Conservation (phyloP, 257 asterid species). For the Leptodermis oblonga region DNA sequence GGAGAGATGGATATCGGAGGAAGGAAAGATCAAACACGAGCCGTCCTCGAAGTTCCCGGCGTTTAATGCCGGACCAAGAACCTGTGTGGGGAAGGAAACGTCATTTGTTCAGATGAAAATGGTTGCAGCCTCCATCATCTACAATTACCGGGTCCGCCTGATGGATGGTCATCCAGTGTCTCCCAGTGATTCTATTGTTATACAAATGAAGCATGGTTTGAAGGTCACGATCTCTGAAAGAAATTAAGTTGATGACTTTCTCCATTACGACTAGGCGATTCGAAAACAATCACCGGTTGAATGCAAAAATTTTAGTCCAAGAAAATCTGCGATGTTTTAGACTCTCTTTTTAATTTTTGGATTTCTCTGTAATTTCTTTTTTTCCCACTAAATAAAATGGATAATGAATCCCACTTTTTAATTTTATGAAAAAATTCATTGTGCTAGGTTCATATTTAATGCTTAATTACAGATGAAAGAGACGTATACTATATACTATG, state of each 20-base stretch:
- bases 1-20: constrained; percentile 20
- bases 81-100: constrained; percentile 26
- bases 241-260: not conserved
- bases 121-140: constrained; percentile 13
- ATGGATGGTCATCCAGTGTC: not conserved
- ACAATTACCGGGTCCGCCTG: constrained; percentile 2
- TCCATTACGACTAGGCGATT: no score
- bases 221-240: not conserved
- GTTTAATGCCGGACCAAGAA: constrained; percentile 26
- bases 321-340: no score
- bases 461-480: no score
- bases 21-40: not conserved
- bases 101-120: constrained; percentile 21
- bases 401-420: no score
- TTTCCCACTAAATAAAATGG: no score
- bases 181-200: constrained; percentile 5
- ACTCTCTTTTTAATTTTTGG: no score
- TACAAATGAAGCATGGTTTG: constrained; percentile 12
- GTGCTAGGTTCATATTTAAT: no score
- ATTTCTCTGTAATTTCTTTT: no score
- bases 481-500: no score
- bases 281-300: no score
- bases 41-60: constrained; percentile 13
- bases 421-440: no score
- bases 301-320: no score